Evolutionary conservation across 148 eudicot species (phyloP).

Genomic region (Fagopyrum esculentum): DNA sequence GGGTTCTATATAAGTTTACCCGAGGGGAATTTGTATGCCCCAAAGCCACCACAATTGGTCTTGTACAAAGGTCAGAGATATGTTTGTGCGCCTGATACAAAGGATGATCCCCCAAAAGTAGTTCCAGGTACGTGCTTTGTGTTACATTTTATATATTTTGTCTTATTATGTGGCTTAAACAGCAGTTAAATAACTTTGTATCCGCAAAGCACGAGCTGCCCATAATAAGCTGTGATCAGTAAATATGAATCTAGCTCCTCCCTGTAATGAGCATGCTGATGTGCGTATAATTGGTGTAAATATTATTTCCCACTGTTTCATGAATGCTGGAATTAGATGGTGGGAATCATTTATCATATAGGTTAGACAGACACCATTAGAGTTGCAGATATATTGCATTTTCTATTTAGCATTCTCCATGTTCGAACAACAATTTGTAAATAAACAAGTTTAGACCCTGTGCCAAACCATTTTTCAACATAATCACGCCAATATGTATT

Average conservation of each 20-base stretch:
- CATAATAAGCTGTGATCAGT: background rate
- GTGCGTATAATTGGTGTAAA: constrained; percentile 2
- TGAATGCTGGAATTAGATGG: constrained; percentile 2
- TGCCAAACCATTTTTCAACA: too few relatives aligned
- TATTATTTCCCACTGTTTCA: background rate
- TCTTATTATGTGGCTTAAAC: constrained; percentile 1
- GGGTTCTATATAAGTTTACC: constrained; percentile 93
- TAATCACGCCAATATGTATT: too few relatives aligned
- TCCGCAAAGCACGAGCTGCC: background rate
- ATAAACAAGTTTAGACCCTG: too few relatives aligned
- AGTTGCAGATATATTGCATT: background rate
- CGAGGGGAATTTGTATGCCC: constrained; percentile 55
- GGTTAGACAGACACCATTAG: background rate
- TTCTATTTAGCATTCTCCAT: background rate
- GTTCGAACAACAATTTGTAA: background rate
- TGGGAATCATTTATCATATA: background rate
- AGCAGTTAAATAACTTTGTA: background rate
- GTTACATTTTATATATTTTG: background rate
- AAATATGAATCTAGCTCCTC: background rate
- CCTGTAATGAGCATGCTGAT: background rate
- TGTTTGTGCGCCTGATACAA: constrained; percentile 49
- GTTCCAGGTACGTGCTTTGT: constrained; percentile 60
- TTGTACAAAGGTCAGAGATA: constrained; percentile 83
- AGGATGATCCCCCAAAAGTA: constrained; percentile 70
- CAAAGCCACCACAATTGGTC: constrained; percentile 58